Evolutionary conservation across 225 moss, liverwort and hornwort genomes (phyloP), one percentile per base, ranked within the genome.

Genomic region (Marchantia paleacea): DNA sequence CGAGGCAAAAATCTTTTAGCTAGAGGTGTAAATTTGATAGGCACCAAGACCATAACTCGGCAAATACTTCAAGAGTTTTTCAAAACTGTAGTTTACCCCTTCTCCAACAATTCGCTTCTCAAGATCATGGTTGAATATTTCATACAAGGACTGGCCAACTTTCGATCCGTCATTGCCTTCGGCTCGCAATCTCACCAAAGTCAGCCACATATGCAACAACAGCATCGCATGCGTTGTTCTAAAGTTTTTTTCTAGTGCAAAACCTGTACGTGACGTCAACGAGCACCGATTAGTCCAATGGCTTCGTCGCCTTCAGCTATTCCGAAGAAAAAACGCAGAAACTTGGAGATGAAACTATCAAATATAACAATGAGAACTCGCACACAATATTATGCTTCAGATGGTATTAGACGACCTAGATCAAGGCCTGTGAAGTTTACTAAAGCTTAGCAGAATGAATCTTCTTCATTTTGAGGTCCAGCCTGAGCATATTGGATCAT

Each of bases 181-280:
- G 76, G 94, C 83, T 81, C 97, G 88, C 81, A 99, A 88, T 82
- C 97, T 93, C 83, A 89, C 84, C 25, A 99, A 90, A 66, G 86
- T 90, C 20, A 99, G 88, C 95, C 99, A 99, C 99, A 99, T 86
- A 77, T 99, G 91, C 86, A 99, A 83, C 64, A 95, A 91, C 78
- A 99, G 79, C 92, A 99, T 95, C 22, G 94, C 92, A 84, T 99
- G 97, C 69, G 91, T 94, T 77, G 97, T 93, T 82, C 97, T 93
- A 71, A 99, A 99, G 82, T 71, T 94, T 81, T 90, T 92, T 76
- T 91, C 92, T 86, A 99, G 86, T 55, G 85, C 82, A 68, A 91
- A 99, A 82, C 85, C 97, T 97, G 86, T 70, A 74, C 79, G 82
- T 39, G 81, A 30, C 48, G 7, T 12, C 39, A 60, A 61, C 57